Percentiles rank a stretch among this genome's conserved stretches.
phyloP scores from a whole-genome alignment of 805 yeast genomes.

The Sporopachydermia quercuum region DNA sequence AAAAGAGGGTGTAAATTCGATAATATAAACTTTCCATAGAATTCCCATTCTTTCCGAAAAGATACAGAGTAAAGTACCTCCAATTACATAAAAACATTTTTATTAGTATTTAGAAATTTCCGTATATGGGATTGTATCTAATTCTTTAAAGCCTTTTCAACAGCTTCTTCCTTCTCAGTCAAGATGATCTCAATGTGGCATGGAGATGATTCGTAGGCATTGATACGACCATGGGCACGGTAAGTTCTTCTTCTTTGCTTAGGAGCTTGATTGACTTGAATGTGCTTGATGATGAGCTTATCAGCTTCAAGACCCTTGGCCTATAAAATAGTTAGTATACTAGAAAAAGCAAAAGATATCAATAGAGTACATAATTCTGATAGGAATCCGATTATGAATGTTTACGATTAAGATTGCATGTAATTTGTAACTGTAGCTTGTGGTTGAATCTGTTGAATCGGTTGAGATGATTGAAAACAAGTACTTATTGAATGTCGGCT shows the following conservation, averaged over 20 bases:
- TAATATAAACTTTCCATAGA: constrained; percentile 4
- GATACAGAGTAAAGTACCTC: constrained; percentile 2
- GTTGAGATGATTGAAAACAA: no score
- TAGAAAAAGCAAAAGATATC: background rate
- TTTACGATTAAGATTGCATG: no score
- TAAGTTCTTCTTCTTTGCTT: constrained; percentile 99
- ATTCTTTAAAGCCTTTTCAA: constrained; percentile 77
- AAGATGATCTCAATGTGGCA: constrained; percentile 96
- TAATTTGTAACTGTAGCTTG: no score
- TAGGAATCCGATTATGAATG: no score
- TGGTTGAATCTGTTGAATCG: no score
- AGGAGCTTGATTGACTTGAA: constrained; percentile 99
- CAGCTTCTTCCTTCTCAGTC: constrained; percentile 88
- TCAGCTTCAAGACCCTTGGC: constrained; percentile 96
- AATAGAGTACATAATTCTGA: background rate
- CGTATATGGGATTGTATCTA: no score
- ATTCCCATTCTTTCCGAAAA: background rate
- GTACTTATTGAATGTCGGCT: no score
- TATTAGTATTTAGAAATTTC: no score
- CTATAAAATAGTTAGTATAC: constrained; percentile 13
- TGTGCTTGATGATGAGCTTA: constrained; percentile 90
- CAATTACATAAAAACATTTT: background rate
- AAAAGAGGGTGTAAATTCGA: constrained; percentile 2
- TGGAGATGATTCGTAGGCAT: constrained; percentile 97
- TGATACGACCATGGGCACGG: constrained; percentile 99